These are phyloP conservation scores for Fulvia fulva DNA, from an alignment of 2,329 filamentous ascomycete species.

Conservation along the genomic window DNA sequence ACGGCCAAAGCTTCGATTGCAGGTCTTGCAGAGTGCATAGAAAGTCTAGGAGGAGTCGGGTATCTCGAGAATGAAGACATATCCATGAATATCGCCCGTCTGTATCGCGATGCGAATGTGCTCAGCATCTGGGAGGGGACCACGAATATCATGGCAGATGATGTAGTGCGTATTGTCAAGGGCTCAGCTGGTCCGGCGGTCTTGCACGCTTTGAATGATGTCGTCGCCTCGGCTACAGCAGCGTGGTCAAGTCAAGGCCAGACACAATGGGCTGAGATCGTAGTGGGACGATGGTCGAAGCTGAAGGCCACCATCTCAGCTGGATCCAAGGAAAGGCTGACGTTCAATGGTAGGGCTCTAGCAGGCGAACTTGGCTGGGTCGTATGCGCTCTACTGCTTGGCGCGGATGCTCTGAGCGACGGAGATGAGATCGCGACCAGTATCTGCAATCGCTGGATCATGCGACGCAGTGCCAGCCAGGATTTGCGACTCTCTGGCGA, in stretches of 20 bases:
- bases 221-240: neutral
- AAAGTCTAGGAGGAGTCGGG: conserved; percentile 62
- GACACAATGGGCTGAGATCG: neutral
- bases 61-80: conserved; percentile 62
- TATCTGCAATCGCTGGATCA: neutral
- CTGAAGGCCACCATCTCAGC: neutral
- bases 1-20: conserved; percentile 50
- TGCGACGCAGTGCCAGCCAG: neutral
- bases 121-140: conserved; percentile 70
- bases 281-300: neutral
- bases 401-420: conserved; percentile 8
- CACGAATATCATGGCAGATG: conserved; percentile 63
- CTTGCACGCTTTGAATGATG: neutral
- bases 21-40: conserved; percentile 57
- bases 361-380: conserved; percentile 10
- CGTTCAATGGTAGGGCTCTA: conserved; percentile 5
- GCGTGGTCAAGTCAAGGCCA: neutral
- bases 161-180: conserved; percentile 42
- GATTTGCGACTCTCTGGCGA: neutral
- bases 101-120: conserved; percentile 63
- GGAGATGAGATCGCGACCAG: neutral
- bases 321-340: neutral
- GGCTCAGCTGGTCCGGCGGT: conserved; percentile 1
- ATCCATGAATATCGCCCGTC: conserved; percentile 61
- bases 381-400: conserved; percentile 10